phyloP scores from a whole-genome alignment of 2,329 filamentous ascomycete species.

The Beauveria caledonica region DNA sequence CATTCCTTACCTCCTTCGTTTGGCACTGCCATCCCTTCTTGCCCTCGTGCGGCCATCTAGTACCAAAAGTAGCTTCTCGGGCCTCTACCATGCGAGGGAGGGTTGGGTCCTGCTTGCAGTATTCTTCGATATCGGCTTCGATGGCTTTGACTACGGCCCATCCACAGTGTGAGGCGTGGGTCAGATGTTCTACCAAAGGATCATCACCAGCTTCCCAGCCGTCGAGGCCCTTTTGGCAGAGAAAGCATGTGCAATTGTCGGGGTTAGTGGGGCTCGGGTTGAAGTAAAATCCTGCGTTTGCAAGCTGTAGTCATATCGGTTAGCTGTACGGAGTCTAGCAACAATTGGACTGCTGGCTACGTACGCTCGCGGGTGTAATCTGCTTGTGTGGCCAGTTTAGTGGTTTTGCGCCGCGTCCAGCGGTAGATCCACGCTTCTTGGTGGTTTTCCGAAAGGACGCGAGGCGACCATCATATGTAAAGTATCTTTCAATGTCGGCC shows the following conservation, averaged over 20 bases:
- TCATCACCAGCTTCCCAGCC: conserved; percentile 88
- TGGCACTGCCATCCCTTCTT: conserved; percentile 89
- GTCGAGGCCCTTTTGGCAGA: conserved; percentile 75
- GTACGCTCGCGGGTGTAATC: conserved; percentile 25
- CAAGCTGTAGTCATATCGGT: conserved; percentile 54
- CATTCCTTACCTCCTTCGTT: conserved; percentile 61
- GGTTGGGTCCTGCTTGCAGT: conserved; percentile 64
- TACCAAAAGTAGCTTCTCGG: conserved; percentile 74
- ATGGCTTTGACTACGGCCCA: conserved; percentile 70
- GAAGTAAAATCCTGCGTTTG: conserved; percentile 86
- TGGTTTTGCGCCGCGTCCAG: conserved; percentile 39
- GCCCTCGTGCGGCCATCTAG: conserved; percentile 78
- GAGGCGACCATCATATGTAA: conserved; percentile 67
- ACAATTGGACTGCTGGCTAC: conserved; percentile 6
- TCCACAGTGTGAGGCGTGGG: conserved; percentile 72
- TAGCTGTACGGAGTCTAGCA: conserved; percentile 8
- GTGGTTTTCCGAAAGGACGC: conserved; percentile 65
- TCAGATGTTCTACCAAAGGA: conserved; percentile 76
- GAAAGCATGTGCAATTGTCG: conserved; percentile 86
- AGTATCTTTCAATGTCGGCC: conserved; percentile 39
- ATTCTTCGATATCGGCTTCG: conserved; percentile 53
- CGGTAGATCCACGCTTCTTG: conserved; percentile 63
- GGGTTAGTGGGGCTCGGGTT: conserved; percentile 64
- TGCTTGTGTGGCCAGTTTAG: conserved; percentile 67
- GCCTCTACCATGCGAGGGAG: conserved; percentile 65